A percentile compares a stretch with the other conserved stretches of the same genome.
phyloP scores from a whole-genome alignment of 345 rosid genomes.

The Gynandropsis gynandra region DNA sequence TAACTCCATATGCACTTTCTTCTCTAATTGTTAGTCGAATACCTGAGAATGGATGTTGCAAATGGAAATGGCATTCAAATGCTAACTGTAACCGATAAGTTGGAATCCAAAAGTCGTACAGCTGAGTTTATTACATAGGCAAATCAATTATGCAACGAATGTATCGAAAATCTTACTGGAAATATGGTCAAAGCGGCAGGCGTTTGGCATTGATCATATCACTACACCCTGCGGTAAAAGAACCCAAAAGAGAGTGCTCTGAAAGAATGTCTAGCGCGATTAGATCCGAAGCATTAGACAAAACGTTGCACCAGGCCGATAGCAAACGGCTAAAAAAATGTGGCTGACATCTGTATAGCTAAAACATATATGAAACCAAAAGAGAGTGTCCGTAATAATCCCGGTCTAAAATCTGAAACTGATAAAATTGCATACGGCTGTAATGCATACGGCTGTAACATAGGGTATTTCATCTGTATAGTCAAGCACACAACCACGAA shows the following conservation, averaged over 20 bases:
- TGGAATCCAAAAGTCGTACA: constrained; percentile 13
- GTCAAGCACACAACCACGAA: too few relatives aligned
- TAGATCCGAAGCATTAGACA: too few relatives aligned
- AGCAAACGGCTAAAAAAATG: constrained; percentile 65
- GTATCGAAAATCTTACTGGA: constrained; percentile 34
- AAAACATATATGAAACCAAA: constrained; percentile 60
- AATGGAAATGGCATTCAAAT: too few relatives aligned
- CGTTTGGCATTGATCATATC: constrained; percentile 62
- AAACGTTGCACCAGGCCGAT: constrained; percentile 57
- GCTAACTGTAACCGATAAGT: constrained; percentile 46
- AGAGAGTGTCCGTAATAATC: too few relatives aligned
- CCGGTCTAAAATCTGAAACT: too few relatives aligned
- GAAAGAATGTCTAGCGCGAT: too few relatives aligned
- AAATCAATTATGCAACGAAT: too few relatives aligned
- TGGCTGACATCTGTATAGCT: constrained; percentile 54
- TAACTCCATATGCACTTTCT: too few relatives aligned
- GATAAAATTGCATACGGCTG: constrained; percentile 52
- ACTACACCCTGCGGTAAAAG: constrained; percentile 43
- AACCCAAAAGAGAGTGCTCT: not conserved
- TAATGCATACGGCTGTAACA: not conserved
- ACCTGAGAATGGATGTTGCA: too few relatives aligned
- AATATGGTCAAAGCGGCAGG: constrained; percentile 50
- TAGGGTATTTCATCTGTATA: not conserved
- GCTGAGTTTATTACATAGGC: too few relatives aligned
- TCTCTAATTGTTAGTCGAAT: too few relatives aligned